Evolutionary conservation across 345 rosid species (phyloP).

Genomic region (Eucalyptus virginea): DNA sequence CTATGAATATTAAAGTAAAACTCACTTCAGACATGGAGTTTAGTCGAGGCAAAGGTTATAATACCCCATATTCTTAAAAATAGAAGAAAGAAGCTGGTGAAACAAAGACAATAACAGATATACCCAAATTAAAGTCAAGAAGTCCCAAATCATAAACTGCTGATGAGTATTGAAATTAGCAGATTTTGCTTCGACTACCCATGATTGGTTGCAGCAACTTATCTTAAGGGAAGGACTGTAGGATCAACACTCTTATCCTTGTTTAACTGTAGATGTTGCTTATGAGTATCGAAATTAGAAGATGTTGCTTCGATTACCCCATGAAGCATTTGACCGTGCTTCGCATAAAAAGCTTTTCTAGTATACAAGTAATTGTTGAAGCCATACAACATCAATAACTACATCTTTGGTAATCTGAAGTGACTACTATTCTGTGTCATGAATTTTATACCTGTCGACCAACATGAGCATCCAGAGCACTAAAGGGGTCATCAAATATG

Average conservation of each 20-base stretch:
- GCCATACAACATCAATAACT: neutral
- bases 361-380: neutral
- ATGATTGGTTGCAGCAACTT: neutral
- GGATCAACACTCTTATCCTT: neutral
- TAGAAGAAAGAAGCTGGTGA: neutral
- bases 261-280: neutral
- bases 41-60: neutral
- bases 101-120: neutral
- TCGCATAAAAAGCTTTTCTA: neutral
- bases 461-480: constrained; percentile 96
- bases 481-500: constrained; percentile 92
- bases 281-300: neutral
- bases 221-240: neutral
- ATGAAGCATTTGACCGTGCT: neutral
- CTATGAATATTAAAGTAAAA: neutral
- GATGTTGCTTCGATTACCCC: neutral
- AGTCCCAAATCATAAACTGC: neutral
- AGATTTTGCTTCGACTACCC: neutral
- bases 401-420: neutral
- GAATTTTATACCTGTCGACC: constrained; percentile 58
- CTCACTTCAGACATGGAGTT: neutral
- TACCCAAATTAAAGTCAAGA: neutral
- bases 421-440: neutral
- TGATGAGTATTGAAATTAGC: neutral
- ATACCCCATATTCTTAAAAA: neutral